Evolutionary conservation across 2,329 filamentous ascomycete genomes (phyloP).

Genomic region (Cyclaneusma minus): DNA sequence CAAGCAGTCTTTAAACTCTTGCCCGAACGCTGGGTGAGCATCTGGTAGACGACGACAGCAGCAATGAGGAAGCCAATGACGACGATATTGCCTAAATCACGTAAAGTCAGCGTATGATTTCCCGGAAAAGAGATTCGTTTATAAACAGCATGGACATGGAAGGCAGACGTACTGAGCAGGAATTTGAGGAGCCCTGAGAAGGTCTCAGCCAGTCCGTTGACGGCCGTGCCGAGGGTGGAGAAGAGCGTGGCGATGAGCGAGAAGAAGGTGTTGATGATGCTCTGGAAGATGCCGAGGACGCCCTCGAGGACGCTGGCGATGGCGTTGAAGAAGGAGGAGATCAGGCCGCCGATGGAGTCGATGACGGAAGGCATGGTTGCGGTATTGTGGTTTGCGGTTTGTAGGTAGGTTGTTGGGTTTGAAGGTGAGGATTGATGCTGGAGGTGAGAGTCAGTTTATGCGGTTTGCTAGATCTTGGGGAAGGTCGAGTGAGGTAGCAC

Average conservation of each 20-base stretch:
- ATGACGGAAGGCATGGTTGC: slow-evolving; percentile 14
- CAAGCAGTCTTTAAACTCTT: no score
- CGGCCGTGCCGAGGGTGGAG: slow-evolving; percentile 9
- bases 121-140: not conserved
- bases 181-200: slow-evolving; percentile 16
- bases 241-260: slow-evolving; percentile 11
- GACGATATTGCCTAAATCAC: slow-evolving; percentile 13
- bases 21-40: slow-evolving; percentile 12
- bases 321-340: slow-evolving; percentile 13
- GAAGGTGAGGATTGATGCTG: no score
- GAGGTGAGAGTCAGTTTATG: no score
- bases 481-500: no score
- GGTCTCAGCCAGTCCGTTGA: slow-evolving; percentile 13
- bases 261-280: slow-evolving; percentile 11
- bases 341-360: slow-evolving; percentile 10
- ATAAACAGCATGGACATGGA: no score
- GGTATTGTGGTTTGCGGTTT: no score
- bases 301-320: slow-evolving; percentile 11
- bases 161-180: slow-evolving; percentile 12
- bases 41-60: slow-evolving; percentile 10
- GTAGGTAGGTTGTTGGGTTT: no score
- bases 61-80: slow-evolving; percentile 11
- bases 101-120: slow-evolving; percentile 1
- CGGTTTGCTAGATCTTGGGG: no score
- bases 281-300: slow-evolving; percentile 15